phyloP scores from a whole-genome alignment of 2,329 filamentous ascomycete genomes.

The Sphaerulina populicola region DNA sequence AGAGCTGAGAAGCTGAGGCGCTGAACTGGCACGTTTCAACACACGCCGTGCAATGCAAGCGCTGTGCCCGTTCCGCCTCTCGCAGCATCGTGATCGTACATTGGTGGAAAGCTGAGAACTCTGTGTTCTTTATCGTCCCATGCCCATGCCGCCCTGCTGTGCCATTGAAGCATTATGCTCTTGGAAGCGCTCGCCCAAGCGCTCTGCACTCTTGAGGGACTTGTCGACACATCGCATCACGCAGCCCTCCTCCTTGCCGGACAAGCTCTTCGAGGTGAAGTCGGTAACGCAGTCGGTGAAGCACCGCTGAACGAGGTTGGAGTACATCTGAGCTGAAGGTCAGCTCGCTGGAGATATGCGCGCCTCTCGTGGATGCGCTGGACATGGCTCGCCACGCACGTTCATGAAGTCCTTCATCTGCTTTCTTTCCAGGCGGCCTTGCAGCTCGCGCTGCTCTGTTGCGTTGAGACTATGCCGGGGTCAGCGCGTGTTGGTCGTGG shows the following conservation, averaged over 20 bases:
- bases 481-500: background rate
- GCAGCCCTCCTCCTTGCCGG: constrained; percentile 80
- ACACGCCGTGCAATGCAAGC: constrained; percentile 20
- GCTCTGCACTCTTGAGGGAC: constrained; percentile 83
- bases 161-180: constrained; percentile 63
- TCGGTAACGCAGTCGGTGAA: constrained; percentile 97
- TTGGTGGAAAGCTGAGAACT: background rate
- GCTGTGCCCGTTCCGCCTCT: background rate
- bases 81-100: constrained; percentile 13
- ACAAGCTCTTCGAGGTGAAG: constrained; percentile 94
- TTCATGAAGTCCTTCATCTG: constrained; percentile 99
- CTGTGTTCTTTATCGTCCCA: constrained; percentile 17
- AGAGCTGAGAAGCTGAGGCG: constrained; percentile 12
- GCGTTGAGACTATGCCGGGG: constrained; percentile 52
- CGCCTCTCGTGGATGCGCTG: background rate
- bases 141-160: constrained; percentile 45
- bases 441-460: constrained; percentile 84
- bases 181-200: constrained; percentile 83
- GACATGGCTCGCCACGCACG: constrained; percentile 49
- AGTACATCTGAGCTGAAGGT: constrained; percentile 51
- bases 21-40: background rate
- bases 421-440: constrained; percentile 90
- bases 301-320: constrained; percentile 73
- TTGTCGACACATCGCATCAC: constrained; percentile 94
- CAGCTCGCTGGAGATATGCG: background rate